Percentiles rank a stretch among this genome's conserved stretches.
phyloP scores from a whole-genome alignment of 257 asterid species.

The Plantago major region DNA sequence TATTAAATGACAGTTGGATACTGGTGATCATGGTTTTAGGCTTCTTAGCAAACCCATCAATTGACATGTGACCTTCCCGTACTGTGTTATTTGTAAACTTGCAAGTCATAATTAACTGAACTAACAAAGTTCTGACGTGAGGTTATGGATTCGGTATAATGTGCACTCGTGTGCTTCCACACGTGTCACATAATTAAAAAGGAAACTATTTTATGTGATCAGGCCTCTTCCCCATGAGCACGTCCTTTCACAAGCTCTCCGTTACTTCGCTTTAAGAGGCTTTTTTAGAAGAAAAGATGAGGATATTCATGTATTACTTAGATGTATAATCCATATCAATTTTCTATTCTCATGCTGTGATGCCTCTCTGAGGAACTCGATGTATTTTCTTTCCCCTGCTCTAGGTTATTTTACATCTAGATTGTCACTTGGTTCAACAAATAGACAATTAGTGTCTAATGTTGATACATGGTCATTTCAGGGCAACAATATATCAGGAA shows the following conservation, averaged over 20 bases:
- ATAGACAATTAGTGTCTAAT: constrained; percentile 2
- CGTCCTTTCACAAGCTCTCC: neutral
- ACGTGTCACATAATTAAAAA: neutral
- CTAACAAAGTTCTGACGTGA: neutral
- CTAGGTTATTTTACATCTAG: constrained; percentile 3
- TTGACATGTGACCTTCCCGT: neutral
- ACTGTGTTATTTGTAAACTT: neutral
- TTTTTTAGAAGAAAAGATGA: neutral
- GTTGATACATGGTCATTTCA: constrained; percentile 27
- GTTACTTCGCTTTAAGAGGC: neutral
- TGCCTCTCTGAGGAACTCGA: constrained; percentile 5
- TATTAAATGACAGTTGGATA: neutral
- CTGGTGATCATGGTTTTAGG: neutral
- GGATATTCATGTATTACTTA: neutral
- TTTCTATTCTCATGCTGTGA: constrained; percentile 1
- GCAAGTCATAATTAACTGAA: neutral
- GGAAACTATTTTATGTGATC: neutral
- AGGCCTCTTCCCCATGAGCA: too few relatives aligned
- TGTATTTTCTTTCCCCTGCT: neutral
- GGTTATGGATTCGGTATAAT: neutral
- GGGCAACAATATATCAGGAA: constrained; percentile 82
- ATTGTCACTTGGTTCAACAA: constrained; percentile 3
- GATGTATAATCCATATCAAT: neutral
- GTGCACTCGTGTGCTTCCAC: neutral
- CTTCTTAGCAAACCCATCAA: neutral